These are phyloP conservation scores for Monilinia vaccinii-corymbosi DNA, from an alignment of 2,329 filamentous ascomycete genomes.

Conservation along the genomic window DNA sequence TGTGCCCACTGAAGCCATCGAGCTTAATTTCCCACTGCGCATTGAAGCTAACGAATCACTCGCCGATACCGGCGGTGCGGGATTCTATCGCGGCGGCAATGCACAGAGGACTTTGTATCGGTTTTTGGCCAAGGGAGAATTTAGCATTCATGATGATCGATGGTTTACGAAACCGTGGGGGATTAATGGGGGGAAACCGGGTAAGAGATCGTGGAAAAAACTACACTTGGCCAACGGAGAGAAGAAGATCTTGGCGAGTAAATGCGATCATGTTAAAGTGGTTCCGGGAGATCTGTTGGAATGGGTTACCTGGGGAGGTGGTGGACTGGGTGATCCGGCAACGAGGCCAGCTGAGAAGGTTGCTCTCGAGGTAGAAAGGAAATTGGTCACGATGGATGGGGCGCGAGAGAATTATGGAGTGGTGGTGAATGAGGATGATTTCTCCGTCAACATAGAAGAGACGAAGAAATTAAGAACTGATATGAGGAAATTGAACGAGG, in stretches of 20 bases:
- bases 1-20: constrained; percentile 2
- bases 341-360: constrained; percentile 3
- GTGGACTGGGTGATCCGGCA: neutral
- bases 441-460: neutral
- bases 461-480: neutral
- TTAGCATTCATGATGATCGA: constrained; percentile 6
- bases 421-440: neutral
- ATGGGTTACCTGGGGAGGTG: constrained; percentile 6
- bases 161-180: constrained; percentile 7
- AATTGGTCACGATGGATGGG: neutral
- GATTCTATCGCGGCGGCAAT: constrained; percentile 2
- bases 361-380: constrained; percentile 4
- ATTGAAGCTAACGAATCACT: constrained; percentile 8
- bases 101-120: neutral
- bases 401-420: neutral
- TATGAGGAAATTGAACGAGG: neutral
- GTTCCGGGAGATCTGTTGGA: constrained; percentile 1
- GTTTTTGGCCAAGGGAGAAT: constrained; percentile 1
- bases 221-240: neutral
- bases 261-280: constrained; percentile 4
- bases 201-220: constrained; percentile 2
- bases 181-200: neutral
- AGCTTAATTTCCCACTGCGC: constrained; percentile 2
- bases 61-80: constrained; percentile 1
- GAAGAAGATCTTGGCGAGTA: neutral